Percentiles rank a stretch among this genome's conserved stretches.
phyloP scores from a whole-genome alignment of 148 eudicot genomes.

The Euryodendron excelsum region DNA sequence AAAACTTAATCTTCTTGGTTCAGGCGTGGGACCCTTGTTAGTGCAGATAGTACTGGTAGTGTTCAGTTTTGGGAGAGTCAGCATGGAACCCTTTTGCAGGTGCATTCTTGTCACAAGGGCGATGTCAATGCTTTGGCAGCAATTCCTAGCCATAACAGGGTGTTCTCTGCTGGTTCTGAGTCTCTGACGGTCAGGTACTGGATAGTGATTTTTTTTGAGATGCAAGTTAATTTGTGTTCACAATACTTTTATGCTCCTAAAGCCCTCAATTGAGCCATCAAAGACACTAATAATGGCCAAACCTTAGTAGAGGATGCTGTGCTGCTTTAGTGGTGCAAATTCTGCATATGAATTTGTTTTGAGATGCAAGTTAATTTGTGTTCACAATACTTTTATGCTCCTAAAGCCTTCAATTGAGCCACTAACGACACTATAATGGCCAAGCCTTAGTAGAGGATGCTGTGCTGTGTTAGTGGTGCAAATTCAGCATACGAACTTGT shows the following conservation, averaged over 20 bases:
- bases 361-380: too few relatives aligned
- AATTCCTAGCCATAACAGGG: slow-evolving; percentile 72
- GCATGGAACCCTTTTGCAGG: slow-evolving; percentile 85
- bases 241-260: too few relatives aligned
- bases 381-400: not conserved
- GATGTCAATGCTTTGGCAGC: slow-evolving; percentile 86
- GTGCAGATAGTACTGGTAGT: slow-evolving; percentile 91
- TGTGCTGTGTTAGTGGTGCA: too few relatives aligned
- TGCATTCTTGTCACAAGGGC: slow-evolving; percentile 82
- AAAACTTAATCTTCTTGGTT: not conserved
- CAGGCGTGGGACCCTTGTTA: slow-evolving; percentile 81
- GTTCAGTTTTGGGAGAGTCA: slow-evolving; percentile 92
- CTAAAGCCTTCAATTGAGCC: not conserved
- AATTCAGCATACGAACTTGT: too few relatives aligned
- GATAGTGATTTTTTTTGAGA: not conserved
- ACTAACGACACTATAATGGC: not conserved
- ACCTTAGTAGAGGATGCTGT: too few relatives aligned
- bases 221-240: too few relatives aligned
- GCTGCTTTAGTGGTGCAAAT: too few relatives aligned
- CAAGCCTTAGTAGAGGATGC: too few relatives aligned
- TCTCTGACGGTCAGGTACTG: slow-evolving; percentile 96
- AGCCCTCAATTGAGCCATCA: too few relatives aligned
- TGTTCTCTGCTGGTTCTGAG: slow-evolving; percentile 89
- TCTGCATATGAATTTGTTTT: too few relatives aligned
- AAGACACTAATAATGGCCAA: too few relatives aligned